These are phyloP conservation scores for Mycena olivaceomarginata DNA, from an alignment of 768 basidiomycete genomes.

Conservation along the genomic window DNA sequence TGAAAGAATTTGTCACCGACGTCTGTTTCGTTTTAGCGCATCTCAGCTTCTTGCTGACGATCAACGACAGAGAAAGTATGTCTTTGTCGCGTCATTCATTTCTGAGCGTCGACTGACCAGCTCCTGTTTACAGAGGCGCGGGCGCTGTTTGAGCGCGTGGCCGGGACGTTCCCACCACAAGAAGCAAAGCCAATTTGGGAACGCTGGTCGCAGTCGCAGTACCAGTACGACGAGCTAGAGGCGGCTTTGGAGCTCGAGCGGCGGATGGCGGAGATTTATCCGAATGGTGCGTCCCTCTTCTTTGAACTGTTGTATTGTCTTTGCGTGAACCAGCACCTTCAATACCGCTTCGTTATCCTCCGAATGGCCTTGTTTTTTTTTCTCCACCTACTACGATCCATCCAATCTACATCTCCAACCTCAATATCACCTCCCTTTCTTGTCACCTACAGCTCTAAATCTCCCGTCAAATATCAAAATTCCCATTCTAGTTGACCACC, in stretches of 20 bases:
- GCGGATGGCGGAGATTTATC: constrained; percentile 91
- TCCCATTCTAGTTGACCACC: background rate
- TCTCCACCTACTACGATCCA: background rate
- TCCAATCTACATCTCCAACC: background rate
- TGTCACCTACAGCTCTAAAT: background rate
- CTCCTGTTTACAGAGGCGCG: constrained; percentile 87
- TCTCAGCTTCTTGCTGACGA: constrained; percentile 93
- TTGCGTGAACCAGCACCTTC: constrained; percentile 11
- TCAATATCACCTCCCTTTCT: background rate
- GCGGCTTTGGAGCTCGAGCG: constrained; percentile 93
- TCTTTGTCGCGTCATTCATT: constrained; percentile 28
- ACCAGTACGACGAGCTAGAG: constrained; percentile 94
- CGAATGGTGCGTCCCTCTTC: constrained; percentile 75
- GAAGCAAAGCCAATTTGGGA: constrained; percentile 94
- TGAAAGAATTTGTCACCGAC: constrained; percentile 89
- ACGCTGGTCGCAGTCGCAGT: constrained; percentile 96
- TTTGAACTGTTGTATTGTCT: constrained; percentile 13
- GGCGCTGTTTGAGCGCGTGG: constrained; percentile 94
- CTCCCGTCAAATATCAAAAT: background rate
- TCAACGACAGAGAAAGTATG: constrained; percentile 97
- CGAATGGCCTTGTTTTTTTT: background rate
- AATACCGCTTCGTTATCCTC: background rate
- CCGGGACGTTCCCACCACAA: constrained; percentile 85
- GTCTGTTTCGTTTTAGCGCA: constrained; percentile 92
- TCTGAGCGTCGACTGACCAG: background rate